Conservation (phyloP, 345 rosid species). For the Acer yangbiense region DNA sequence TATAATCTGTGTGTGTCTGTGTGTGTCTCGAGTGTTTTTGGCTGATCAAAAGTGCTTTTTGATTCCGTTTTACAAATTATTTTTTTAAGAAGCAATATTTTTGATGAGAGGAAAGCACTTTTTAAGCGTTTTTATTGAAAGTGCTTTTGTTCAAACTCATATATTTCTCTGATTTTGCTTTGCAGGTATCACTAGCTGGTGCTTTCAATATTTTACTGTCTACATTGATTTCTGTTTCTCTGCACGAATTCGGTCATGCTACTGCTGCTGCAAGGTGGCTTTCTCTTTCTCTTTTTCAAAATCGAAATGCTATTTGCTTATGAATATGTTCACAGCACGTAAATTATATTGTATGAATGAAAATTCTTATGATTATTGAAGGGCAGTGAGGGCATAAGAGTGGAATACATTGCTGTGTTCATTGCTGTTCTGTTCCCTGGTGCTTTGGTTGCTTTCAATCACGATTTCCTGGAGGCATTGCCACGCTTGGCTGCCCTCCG, state of each 20-base stretch:
- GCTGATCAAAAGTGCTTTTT: background rate
- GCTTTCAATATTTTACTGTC: constrained; percentile 51
- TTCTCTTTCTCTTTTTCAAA: constrained; percentile 1
- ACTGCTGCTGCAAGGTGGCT: constrained; percentile 81
- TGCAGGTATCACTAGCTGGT: constrained; percentile 53
- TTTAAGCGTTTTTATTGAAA: background rate
- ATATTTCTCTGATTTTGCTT: constrained; percentile 18
- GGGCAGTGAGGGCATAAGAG: constrained; percentile 84
- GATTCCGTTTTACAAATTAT: background rate
- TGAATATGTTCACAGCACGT: background rate
- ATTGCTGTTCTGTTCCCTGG: constrained; percentile 89
- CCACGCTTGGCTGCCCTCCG: constrained; percentile 65
- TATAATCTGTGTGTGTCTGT: background rate
- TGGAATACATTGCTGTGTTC: constrained; percentile 81
- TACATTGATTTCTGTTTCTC: constrained; percentile 67
- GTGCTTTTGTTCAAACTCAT: background rate
- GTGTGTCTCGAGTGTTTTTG: background rate
- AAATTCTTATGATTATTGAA: constrained; percentile 35
- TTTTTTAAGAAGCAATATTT: background rate
- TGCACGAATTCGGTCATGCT: constrained; percentile 92
- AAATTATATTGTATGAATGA: background rate
- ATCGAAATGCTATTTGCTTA: background rate
- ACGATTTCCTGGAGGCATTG: constrained; percentile 58
- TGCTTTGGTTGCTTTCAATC: constrained; percentile 82
- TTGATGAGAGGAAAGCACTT: background rate